phyloP scores from a whole-genome alignment of 805 yeast genomes.

The Yarrowia bubula region DNA sequence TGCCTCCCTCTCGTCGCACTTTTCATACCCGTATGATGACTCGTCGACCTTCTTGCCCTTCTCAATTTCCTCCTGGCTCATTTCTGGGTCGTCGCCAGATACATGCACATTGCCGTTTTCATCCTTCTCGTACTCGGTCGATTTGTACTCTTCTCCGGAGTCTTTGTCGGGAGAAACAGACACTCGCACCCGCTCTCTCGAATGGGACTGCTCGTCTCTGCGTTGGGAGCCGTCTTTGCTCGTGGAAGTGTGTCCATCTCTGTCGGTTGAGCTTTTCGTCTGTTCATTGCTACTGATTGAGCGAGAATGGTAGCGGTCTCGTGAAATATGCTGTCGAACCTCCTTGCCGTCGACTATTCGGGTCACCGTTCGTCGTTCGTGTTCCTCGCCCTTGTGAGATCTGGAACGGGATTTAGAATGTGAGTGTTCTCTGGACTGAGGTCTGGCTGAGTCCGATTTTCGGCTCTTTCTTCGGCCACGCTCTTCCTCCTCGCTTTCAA shows the following conservation, averaged over 20 bases:
- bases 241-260: not conserved
- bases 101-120: not conserved
- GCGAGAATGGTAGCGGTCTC: constrained; percentile 6
- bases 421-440: constrained; percentile 3
- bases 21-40: not conserved
- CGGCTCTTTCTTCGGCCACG: not conserved
- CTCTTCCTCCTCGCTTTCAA: not conserved
- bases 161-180: not conserved
- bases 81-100: not conserved
- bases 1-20: constrained; percentile 10
- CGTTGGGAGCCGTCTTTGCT: not conserved
- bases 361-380: not conserved
- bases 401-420: constrained; percentile 11
- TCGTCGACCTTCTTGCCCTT: not conserved
- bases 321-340: constrained; percentile 3
- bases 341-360: not conserved
- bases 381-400: not conserved
- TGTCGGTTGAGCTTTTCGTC: not conserved
- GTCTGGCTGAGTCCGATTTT: not conserved
- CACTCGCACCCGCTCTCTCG: not conserved
- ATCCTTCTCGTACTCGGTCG: not conserved
- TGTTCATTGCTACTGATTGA: not conserved
- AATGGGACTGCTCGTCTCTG: not conserved
- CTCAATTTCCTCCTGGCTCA: not conserved
- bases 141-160: not conserved